Evolutionary conservation across 208 protist genomes (phyloP), one percentile per base, ranked within the genome.

Genomic region (Leishmania tarentolae): DNA sequence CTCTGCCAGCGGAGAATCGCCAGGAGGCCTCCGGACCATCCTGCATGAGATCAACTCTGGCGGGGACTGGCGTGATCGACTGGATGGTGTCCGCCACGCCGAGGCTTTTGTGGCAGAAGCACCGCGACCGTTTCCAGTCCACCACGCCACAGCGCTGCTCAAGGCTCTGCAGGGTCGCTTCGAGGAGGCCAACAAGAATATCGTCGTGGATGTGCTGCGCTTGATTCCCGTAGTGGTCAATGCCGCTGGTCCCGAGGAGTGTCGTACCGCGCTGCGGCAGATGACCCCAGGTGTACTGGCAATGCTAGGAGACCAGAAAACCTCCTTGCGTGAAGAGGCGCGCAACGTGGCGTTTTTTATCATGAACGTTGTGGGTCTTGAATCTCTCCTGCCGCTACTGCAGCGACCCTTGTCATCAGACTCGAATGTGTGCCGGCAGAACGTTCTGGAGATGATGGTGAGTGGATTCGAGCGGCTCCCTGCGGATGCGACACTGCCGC

Each of bases 161-260:
- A 88, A 90, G 46, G 89, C 91, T 0, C 86, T 96, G 28, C 82
- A 88, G 53, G 88, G 79, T 56, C 93, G 94, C 35, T 90, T 98
- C 75, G 91, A 91, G 42, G 94, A 98, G 75, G 78, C 88, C 6
- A 98, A 96, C 81, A 96, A 95, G 74, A 98, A 98, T 78, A 87
- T 98, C 69, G 88, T 98, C 3, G 89, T 95, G 78, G 94, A 98
- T 63, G 94, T 96, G 11, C 86, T 98, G 28, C 86, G 91, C n/a
- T 84, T 86, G 31, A 89, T 96, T 65, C 80, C 86, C 3, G 73
- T 90, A 1, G 88, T 98, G 13, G 90, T 94, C 19, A 87, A 92
- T 46, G 86, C 87, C 19, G 91, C 81, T 19, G 59, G 9, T 31
- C 31, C 46, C 7, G 86, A 84, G 28, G 92, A 92, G 81, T 91